Evolutionary conservation across 2,329 filamentous ascomycete species (phyloP).

Genomic region (Aschersonia sp.): DNA sequence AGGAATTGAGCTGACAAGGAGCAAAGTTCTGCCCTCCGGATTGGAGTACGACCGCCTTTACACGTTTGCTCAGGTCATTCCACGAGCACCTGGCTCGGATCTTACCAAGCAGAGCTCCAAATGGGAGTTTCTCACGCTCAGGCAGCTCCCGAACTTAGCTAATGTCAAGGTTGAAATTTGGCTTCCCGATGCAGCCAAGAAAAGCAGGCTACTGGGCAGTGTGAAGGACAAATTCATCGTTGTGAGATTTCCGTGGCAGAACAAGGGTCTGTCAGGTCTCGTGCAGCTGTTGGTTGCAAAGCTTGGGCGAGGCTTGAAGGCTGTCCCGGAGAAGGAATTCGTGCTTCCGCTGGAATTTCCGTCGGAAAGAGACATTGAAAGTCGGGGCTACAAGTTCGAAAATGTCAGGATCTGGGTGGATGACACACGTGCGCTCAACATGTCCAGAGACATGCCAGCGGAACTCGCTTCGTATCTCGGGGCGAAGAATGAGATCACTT

Average conservation of each 20-base stretch:
- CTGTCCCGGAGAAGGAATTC: conserved; percentile 47
- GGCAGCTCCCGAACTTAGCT: conserved; percentile 56
- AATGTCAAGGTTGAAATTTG: conserved; percentile 54
- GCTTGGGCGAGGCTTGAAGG: conserved; percentile 31
- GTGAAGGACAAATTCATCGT: conserved; percentile 46
- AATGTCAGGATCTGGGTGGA: conserved; percentile 54
- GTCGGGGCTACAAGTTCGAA: conserved; percentile 43
- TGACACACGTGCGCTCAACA: conserved; percentile 36
- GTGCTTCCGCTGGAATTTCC: conserved; percentile 52
- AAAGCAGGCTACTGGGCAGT: conserved; percentile 33
- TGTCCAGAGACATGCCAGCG: conserved; percentile 41
- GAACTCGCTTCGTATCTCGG: conserved; percentile 54
- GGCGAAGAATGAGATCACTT: conserved; percentile 46
- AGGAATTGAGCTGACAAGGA: conserved; percentile 56
- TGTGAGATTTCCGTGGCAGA: conserved; percentile 49
- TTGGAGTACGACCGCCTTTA: conserved; percentile 72
- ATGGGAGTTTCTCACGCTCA: conserved; percentile 61
- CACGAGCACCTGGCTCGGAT: background rate
- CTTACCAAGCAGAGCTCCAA: conserved; percentile 9
- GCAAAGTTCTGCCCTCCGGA: conserved; percentile 51
- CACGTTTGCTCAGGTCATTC: conserved; percentile 53
- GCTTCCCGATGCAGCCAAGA: conserved; percentile 48
- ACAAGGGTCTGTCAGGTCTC: conserved; percentile 31
- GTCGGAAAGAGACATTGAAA: conserved; percentile 37
- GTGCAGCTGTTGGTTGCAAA: conserved; percentile 33